Percentiles rank a stretch among this genome's conserved stretches.
phyloP scores from a whole-genome alignment of 1,284 basidiomycete genomes.

The Microbotryomycetes sp. region DNA sequence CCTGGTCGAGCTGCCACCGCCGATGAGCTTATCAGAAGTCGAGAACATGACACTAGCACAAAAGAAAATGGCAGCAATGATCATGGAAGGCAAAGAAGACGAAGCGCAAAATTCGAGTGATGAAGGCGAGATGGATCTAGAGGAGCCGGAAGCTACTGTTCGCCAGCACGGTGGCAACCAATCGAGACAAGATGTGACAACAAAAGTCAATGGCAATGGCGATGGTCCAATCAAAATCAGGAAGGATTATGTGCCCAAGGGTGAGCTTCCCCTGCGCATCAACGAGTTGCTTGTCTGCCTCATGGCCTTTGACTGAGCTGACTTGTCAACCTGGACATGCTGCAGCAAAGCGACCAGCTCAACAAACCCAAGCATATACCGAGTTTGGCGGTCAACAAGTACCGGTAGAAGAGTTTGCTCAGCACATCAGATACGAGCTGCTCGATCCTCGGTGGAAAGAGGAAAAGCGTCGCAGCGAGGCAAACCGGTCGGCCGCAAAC shows the following conservation, averaged over 20 bases:
- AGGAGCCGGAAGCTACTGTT: constrained; percentile 49
- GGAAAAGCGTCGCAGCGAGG: constrained; percentile 76
- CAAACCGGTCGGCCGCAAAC: constrained; percentile 80
- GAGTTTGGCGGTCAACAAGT: constrained; percentile 66
- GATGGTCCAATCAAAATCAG: constrained; percentile 82
- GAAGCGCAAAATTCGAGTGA: constrained; percentile 54
- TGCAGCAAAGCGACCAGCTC: constrained; percentile 9
- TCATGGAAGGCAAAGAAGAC: constrained; percentile 75
- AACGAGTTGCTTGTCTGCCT: constrained; percentile 1
- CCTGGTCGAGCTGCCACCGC: constrained; percentile 79
- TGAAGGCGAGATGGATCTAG: constrained; percentile 65
- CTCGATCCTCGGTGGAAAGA: constrained; percentile 97
- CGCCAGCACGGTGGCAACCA: constrained; percentile 51
- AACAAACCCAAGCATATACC: constrained; percentile 14
- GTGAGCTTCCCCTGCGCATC: constrained; percentile 52
- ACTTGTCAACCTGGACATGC: constrained; percentile 2
- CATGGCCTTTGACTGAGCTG: constrained; percentile 9
- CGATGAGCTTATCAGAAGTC: constrained; percentile 89
- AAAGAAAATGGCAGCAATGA: constrained; percentile 96
- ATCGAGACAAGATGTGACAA: constrained; percentile 43
- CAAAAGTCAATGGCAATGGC: constrained; percentile 20
- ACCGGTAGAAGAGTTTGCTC: constrained; percentile 86
- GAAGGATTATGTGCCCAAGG: constrained; percentile 90
- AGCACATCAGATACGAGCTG: constrained; percentile 97
- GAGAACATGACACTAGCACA: constrained; percentile 95